Evolutionary conservation across 495 filamentous ascomycete genomes (phyloP), one percentile per base, ranked within the genome.

Genomic region (Aspergillus funiculosus): DNA sequence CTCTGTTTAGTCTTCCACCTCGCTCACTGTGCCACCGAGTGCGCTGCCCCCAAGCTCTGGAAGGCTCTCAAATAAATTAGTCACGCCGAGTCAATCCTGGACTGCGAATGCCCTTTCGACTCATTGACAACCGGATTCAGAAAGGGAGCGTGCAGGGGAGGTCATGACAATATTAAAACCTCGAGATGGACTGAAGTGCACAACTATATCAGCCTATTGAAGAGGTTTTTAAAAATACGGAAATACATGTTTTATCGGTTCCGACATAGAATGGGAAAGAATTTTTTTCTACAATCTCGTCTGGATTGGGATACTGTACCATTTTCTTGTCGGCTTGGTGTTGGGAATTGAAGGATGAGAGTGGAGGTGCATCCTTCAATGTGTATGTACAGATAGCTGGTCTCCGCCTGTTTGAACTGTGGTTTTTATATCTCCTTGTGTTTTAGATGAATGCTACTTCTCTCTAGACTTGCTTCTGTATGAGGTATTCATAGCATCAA

Each of bases 1-100:
- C 48, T 57, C 40, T 55, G 39, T 48, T 25, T 49, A 98, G 92
- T 95, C 80, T 98, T 98, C 83, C 92, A 98, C 71, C 83, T 97
- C 57, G 78, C 84, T 53, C 92, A 97, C 76, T 98, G 92, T 72
- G 87, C 89, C 43, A 83, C 76, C 58, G 68, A 81, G 62, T 97
- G 91, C 63, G 92, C 92, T 42, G 94, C 91, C 29, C 94, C 92
- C 55, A 95, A 94, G 82, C 83, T 98, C 61, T 98, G 85, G 76
- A 77, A 81, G 46, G 64, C 78, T 59, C 83, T 97, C 61, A 94
- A 94, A 76, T 98, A 90, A 77, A 71, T 44, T 45, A 57, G 43
- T 62, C 58, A 32, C 20, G 20, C 26, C 22, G 30, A 39, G 34
- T 41, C 41, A 18, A 44, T 55, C 48, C 36, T 35, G 37, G 31